Evolutionary conservation across 2,329 filamentous ascomycete genomes (phyloP), one percentile per base, ranked within the genome.

Genomic region (Fusarium udum): DNA sequence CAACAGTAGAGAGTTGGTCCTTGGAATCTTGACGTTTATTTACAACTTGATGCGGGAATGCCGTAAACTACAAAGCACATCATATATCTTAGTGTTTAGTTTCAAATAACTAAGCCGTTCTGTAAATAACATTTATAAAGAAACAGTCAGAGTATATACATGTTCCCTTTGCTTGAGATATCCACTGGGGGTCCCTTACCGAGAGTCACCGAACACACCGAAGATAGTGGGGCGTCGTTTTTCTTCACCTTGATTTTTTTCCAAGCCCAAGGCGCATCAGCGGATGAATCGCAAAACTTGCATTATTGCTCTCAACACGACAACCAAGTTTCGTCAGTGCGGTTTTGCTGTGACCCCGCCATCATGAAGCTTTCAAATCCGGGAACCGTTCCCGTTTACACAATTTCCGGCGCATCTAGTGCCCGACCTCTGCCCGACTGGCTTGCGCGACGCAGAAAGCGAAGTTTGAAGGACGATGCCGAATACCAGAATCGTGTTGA

Each of bases 401-500:
- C 96, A 61, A 93, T 99, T 78, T 95, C 95, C 42, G 97, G 96
- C 74, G 94, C 94, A 39, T 94, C 94, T 40, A 95, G 94, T 24
- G 93, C 94, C 12, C 90, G 95, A 32, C 93, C 94, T 26, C 88
- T 99, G 36, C 96, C 96, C 69, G 96, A 99, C 84, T 99, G 96
- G 95, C 92, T 99, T 69, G 93, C 95, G 39, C 90, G 94, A 74
- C 92, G 94, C 78, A 88, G 95, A 80, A 98, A 98, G 87, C 89
- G 93, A 81, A 97, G 93, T 80, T 85, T 98, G 76, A 98, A 98
- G 83, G 91, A 95, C 75, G 95, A 98, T 80, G 88, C 93, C 68
- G 95, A 98, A 80, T 98, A 95, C 83, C 92, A 95, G 72, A 97
- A 95, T 82, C 92, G 96, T 74, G 92, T 99, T 77, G 96, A 99